These are phyloP conservation scores for Simplicillium aogashimaense DNA, from an alignment of 2,329 filamentous ascomycete genomes.

Conservation along the genomic window DNA sequence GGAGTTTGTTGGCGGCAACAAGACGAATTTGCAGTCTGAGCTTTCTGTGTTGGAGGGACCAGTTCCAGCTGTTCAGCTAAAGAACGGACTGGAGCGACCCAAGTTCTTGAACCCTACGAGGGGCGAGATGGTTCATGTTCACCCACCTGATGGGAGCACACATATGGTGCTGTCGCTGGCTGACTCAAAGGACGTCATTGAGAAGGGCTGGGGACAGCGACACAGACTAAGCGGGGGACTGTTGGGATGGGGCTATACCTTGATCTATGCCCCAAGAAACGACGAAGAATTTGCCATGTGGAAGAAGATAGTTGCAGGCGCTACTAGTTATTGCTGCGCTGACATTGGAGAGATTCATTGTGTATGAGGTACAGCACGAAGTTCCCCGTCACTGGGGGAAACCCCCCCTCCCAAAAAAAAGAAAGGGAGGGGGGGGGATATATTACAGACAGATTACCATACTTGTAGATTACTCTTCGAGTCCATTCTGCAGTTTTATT, in stretches of 20 bases:
- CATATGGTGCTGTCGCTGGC: constrained; percentile 25
- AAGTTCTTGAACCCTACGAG: constrained; percentile 7
- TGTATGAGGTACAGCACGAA: too few species aligned
- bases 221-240: constrained; percentile 17
- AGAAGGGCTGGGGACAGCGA: constrained; percentile 27
- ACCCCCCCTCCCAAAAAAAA: too few species aligned
- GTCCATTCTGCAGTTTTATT: too few species aligned
- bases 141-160: constrained; percentile 24
- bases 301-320: constrained; percentile 12
- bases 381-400: too few species aligned
- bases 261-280: constrained; percentile 29
- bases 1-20: not conserved
- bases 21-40: not conserved
- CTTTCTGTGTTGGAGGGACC: constrained; percentile 2
- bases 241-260: constrained; percentile 24
- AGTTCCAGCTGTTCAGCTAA: constrained; percentile 4
- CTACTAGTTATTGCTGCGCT: too few species aligned
- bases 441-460: too few species aligned
- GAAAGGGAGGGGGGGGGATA: too few species aligned
- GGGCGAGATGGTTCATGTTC: constrained; percentile 26
- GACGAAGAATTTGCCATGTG: constrained; percentile 20
- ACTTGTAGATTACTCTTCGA: too few species aligned
- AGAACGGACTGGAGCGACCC: not conserved
- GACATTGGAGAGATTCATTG: too few species aligned
- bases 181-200: constrained; percentile 24